Conservation (phyloP, 805 yeast genomes). For the Teunomyces lycoperdinae region DNA sequence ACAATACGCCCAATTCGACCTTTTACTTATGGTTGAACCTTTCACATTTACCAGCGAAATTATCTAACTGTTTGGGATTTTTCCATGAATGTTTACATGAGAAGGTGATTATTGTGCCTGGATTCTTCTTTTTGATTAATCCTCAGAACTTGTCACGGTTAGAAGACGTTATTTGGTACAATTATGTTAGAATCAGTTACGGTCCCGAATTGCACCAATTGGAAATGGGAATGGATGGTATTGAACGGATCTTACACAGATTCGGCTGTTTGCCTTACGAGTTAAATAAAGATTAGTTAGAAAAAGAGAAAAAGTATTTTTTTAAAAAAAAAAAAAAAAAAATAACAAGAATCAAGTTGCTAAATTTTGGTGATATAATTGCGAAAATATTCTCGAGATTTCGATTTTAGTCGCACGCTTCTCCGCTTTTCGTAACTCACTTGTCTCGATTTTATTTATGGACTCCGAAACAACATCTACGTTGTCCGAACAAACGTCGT, state of each 20-base stretch:
- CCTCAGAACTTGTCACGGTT: constrained; percentile 48
- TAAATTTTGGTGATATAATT: no score
- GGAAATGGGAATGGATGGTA: constrained; percentile 59
- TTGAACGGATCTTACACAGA: constrained; percentile 46
- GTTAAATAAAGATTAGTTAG: background rate
- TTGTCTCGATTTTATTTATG: background rate
- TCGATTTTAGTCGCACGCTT: background rate
- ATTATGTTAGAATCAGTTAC: constrained; percentile 55
- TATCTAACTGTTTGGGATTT: constrained; percentile 57
- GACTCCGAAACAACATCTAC: background rate
- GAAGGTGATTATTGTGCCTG: constrained; percentile 59
- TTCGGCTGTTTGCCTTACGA: constrained; percentile 42
- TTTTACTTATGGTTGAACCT: constrained; percentile 60
- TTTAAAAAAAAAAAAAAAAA: background rate
- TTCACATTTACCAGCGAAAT: constrained; percentile 52
- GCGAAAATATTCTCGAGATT: no score
- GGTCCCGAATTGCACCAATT: constrained; percentile 55
- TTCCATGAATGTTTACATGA: constrained; percentile 63
- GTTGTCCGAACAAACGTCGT: background rate
- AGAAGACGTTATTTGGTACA: constrained; percentile 58
- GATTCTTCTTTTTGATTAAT: constrained; percentile 59
- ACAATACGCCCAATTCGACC: constrained; percentile 52
- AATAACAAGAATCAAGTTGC: background rate
- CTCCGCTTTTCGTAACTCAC: background rate
- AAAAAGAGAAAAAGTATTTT: background rate